Base-by-base conservation (phyloP, 2,329 filamentous ascomycete genomes). In the Hypoxylon rubiginosum region DNA sequence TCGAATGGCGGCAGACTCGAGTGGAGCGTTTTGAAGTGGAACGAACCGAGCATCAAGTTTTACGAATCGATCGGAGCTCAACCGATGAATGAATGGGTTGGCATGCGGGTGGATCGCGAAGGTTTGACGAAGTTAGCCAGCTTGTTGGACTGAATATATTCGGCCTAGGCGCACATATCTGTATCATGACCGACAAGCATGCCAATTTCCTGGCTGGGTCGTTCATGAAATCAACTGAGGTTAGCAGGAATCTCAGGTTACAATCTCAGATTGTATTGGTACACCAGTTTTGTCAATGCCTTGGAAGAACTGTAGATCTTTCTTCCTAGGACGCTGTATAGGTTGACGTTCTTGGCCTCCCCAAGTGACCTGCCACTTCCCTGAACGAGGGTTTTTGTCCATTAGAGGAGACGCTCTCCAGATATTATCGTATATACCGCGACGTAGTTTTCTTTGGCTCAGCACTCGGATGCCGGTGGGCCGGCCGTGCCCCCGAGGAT, bases 21-120 rank as follows among this genome's bases (percentile, higher is more conserved):
- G 76, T 98, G 95, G 95, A 90, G 86, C 70, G 96, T 97, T 68
- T 80, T 97, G 73, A 95, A 92, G 81, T 97, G 94, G 94, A 98
- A 98, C 76, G 88, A 92, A 83, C 92, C 93, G 7, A 94, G 91
- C 77, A 92, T 98, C 81, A 84, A 90, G 72, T 97, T 98, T 75
- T 98, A 98, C 77, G 84, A 90, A 79, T 85, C 83, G 64, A 86
- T 90, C 56, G 92, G 92, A 0, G 92, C 92, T 1, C 83, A 80
- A 71, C 81, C 83, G 70, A 88, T 90, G 90, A 82, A 83, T 66
- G 90, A 91, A 63, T 95, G 92, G 92, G 86, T 92, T 15, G 88
- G 87, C 1, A 89, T 95, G 87, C 85, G 92, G 34, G 89, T 94
- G 1, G 91, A 94, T 63, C 87, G 89, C 2, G 86, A 91, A 15